phyloP scores from a whole-genome alignment of 441 rosid genomes.

The Erodium trifolium region DNA sequence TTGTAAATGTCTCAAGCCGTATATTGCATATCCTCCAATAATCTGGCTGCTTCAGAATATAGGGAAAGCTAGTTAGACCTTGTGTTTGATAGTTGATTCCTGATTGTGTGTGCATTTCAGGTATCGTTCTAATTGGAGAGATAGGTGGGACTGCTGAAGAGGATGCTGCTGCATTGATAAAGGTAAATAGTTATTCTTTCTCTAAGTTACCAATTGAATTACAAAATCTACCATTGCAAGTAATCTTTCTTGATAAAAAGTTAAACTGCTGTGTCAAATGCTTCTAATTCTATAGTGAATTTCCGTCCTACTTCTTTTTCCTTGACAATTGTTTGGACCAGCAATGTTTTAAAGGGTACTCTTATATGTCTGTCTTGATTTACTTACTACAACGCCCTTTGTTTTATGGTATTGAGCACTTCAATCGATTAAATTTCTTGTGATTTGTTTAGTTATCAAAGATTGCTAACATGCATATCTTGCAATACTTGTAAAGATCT shows the following conservation, averaged over 20 bases:
- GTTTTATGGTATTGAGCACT: too few relatives aligned
- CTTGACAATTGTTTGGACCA: not conserved
- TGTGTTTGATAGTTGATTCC: not conserved
- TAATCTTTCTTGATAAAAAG: not conserved
- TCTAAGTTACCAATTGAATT: not conserved
- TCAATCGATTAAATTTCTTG: not conserved
- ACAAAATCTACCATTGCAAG: not conserved
- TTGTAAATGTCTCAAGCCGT: not conserved
- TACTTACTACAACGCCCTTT: too few relatives aligned
- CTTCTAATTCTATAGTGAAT: too few relatives aligned
- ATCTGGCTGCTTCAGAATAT: not conserved
- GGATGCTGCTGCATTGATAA: constrained; percentile 9
- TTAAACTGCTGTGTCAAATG: not conserved
- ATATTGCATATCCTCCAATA: not conserved
- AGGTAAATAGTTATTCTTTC: not conserved
- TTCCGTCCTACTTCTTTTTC: not conserved
- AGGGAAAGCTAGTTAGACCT: not conserved
- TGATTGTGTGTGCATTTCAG: not conserved
- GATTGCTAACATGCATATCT: too few relatives aligned
- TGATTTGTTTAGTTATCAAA: not conserved
- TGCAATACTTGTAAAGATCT: too few relatives aligned
- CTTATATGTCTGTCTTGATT: not conserved
- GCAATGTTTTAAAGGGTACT: not conserved
- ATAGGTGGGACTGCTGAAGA: constrained; percentile 7
- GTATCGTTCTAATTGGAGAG: constrained; percentile 6